Base-by-base conservation (phyloP, 129 eudicot genomes). In the Flaveria sonorensis region DNA sequence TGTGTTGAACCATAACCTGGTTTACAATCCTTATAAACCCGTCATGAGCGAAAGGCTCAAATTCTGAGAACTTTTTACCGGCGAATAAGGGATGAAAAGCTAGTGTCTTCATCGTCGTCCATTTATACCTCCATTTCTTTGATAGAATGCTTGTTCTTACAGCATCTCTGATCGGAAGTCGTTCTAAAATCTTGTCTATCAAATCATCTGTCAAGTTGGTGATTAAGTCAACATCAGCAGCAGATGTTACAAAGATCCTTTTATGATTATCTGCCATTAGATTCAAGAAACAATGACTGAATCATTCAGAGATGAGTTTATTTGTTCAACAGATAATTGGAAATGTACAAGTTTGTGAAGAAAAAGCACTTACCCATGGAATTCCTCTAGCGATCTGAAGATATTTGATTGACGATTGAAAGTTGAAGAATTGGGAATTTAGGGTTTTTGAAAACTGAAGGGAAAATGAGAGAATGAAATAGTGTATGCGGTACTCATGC, bases 161-260 rank as follows among this genome's bases (percentile, higher is more conserved):
- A 18, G 77, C 77, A 46, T 78, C 82, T 69, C 28, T 15, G 40
- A 70, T 13, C 7, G 71, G 82, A 24, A 78, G 55, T 6, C 50
- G 76, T 16, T 62, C 70, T n/a, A 78, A 46, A 42, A 78, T 71
- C 0, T 28, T n/a, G 28, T 14, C 50, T 23, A 59, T 78, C 53
- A 78, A 63, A 21, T 60, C 8, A 1, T 60, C 77, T 39, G 71
- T 61, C 39, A 78, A 28, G 47, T 70, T 70, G 30, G 40, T 69
- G 14, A 78, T 61, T 24, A 59, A 69, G 53, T 78, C 82, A 28
- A 68, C 59, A 0, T 32, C 66, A 10, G 1, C 66, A 10, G 1
- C 19, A 36, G 4, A 40, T 13, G 51, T 20, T 43, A 74, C 5
- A 48, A 7, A 14, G 14, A 12, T 69, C 56, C 42, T 57, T 18